Base-by-base conservation (phyloP, 2,329 filamentous ascomycete species). In the Calonectria hawksworthii region DNA sequence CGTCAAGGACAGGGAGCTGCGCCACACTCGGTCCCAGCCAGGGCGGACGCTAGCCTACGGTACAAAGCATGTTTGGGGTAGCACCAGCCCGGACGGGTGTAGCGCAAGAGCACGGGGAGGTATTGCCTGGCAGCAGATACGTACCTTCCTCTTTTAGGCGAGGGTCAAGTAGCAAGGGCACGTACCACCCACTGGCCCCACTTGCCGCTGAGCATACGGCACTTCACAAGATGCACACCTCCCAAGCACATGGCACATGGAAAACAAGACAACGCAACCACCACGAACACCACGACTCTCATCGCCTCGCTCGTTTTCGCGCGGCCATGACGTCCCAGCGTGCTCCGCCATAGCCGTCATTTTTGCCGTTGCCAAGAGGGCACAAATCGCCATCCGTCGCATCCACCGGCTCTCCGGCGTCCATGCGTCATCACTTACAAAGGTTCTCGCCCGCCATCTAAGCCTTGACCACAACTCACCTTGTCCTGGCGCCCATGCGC, bases 31-130 rank as follows among this genome's bases (percentile, higher is more conserved):
- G 66, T 30, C 59, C 65, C 59, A 73, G 71, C 59, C 56, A 59
- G 61, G 66, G 67, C 71, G 71, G 71, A 70, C 71, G 66, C 66
- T 70, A 70, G 66, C 68, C 50, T 65, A 66, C 66, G 71, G 66
- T 70, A 52, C 59, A 56, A 73, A 73, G 71, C 71, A 73, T 73
- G 71, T 59, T 70, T 66, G 66, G 71, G 71, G 66, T 65, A 73
- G 71, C 23, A 44, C 54, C 47, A 44, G 38, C 34, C 51, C 18
- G 23, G 23, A 64, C 23, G 26, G 61, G 61, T 28, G 21, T 61
- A 61, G 56, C 56, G 56, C 56, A 34, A 36, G 56, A 38, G 36
- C 32, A 36, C 32, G 34, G 56, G 34, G 54, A 23, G 32, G 32
- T 38, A 26, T 5, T 23, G 36, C 34, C 28, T 61, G 32, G 32